Evolutionary conservation across 108 stramenopile genomes (phyloP).

Genomic region (Pseudonitzschia multiseries): DNA sequence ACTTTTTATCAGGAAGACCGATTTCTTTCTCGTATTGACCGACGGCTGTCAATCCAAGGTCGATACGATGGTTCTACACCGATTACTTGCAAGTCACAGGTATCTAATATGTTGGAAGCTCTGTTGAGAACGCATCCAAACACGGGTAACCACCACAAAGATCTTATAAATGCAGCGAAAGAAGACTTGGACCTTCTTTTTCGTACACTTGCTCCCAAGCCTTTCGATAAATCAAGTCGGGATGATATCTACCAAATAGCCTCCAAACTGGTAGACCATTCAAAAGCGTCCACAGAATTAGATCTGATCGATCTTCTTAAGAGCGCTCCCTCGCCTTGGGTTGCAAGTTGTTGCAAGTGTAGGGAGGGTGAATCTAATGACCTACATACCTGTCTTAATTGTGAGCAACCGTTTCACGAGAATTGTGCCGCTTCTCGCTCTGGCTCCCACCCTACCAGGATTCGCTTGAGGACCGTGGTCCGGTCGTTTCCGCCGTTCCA

Average conservation of each 20-base stretch:
- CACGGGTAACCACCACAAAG: background rate
- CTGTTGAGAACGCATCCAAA: constrained; percentile 1
- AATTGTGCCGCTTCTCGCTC: constrained; percentile 7
- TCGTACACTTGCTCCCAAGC: background rate
- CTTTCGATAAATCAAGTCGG: background rate
- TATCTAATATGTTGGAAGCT: constrained; percentile 25
- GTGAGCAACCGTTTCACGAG: constrained; percentile 22
- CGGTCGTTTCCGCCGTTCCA: constrained; percentile 7
- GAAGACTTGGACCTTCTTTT: constrained; percentile 27
- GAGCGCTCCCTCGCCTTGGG: constrained; percentile 29
- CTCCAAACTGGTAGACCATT: background rate
- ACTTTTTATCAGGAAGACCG: constrained; percentile 17
- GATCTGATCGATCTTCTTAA: constrained; percentile 15
- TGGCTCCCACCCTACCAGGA: background rate
- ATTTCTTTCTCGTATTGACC: constrained; percentile 38
- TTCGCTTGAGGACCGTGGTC: constrained; percentile 11
- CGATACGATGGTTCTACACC: constrained; percentile 1
- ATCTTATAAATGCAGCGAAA: constrained; percentile 20
- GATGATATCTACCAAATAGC: constrained; percentile 11
- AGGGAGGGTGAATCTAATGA: background rate
- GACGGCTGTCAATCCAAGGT: constrained; percentile 13
- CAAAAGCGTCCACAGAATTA: background rate
- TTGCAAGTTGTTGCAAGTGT: constrained; percentile 9
- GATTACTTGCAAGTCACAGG: constrained; percentile 17
- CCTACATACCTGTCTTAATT: constrained; percentile 19